Base-by-base conservation (phyloP, 2,329 filamentous ascomycete species). In the Penicillium verrucosum region DNA sequence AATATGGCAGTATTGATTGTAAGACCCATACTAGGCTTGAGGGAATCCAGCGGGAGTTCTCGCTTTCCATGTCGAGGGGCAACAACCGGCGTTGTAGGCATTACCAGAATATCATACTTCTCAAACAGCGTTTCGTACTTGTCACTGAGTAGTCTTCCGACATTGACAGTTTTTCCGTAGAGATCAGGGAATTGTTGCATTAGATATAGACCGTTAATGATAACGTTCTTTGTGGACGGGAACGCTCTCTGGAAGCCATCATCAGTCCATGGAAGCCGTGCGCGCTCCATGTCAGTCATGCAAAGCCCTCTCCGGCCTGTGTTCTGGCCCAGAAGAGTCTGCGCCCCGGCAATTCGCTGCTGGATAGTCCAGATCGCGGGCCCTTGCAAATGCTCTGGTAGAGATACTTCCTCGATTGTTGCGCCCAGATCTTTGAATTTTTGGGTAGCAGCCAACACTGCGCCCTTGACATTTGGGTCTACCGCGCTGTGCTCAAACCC, bases 1-100 rank as follows among this genome's bases (percentile, higher is more conserved):
- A 85, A 85, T 3, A 79, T 75, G 10, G 80, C 79, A 5, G 83
- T 86, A 60, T 86, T 85, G 16, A 74, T 77, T 0, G 80, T 83
- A 56, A 83, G 64, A 0, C 83, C 83, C 34, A 84, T 79, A 32
- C 67, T 70, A 10, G 79, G 68, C 51, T 61, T 59, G 18, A 69
- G 44, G 7, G 67, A 65, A 34, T 69, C 65, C 25, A 69, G 32
- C 0, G 67, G 67, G 16, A 63, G 56, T 32, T 62, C 66, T 9
- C 64, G 54, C 43, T 61, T 62, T 1, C 63, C 67, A 52, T 70
- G 58, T 37, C 51, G 61, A 5, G 65, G 65, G 8, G 68, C 66
- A 18, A 70, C 65, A n/a, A 67, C 54, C 11, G 66, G 68, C 9
- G 66, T 70, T 8, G 66, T 70, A 10, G 77, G 77, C 71, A 77